Conservation (phyloP, 352 stramenopile species). For the Pythium rhizo-oryzae region DNA sequence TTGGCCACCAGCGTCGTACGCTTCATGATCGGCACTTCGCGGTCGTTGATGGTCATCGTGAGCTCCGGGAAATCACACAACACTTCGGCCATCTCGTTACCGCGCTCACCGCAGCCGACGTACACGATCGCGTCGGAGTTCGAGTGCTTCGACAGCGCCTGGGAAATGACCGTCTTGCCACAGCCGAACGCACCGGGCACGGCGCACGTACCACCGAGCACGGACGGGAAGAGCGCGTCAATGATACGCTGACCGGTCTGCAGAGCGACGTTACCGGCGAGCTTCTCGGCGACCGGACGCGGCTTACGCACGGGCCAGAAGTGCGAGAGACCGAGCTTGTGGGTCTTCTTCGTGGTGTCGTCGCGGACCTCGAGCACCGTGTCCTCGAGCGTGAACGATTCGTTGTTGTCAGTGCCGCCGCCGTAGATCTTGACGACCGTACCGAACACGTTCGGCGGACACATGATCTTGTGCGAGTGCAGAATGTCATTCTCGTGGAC, state of each 20-base stretch:
- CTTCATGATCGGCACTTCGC: conserved; percentile 99
- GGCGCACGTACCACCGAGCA: conserved; percentile 98
- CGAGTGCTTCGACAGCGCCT: conserved; percentile 99
- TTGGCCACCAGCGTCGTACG: conserved; percentile 99
- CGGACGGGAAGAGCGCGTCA: conserved; percentile 98
- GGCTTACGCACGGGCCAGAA: conserved; percentile 98
- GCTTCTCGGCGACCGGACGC: conserved; percentile 97
- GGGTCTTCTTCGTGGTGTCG: conserved; percentile 94
- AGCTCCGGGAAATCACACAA: conserved; percentile 99
- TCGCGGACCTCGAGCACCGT: conserved; percentile 99
- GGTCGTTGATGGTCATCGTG: conserved; percentile 98
- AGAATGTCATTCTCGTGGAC: conserved; percentile 99
- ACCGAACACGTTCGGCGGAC: conserved; percentile 98
- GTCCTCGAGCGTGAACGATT: conserved; percentile 96
- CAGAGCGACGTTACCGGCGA: conserved; percentile 97
- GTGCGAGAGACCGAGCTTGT: conserved; percentile 97
- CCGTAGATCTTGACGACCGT: conserved; percentile 99
- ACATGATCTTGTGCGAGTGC: conserved; percentile 99
- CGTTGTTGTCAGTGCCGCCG: conserved; percentile 95
- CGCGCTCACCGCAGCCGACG: conserved; percentile 98
- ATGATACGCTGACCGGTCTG: conserved; percentile 99
- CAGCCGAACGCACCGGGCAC: conserved; percentile 99
- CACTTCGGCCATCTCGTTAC: conserved; percentile 99
- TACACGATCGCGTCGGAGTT: conserved; percentile 99
- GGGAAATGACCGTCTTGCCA: conserved; percentile 99